These are phyloP conservation scores for Coniophora puteana DNA, from an alignment of 1,284 basidiomycete species.

Conservation along the genomic window DNA sequence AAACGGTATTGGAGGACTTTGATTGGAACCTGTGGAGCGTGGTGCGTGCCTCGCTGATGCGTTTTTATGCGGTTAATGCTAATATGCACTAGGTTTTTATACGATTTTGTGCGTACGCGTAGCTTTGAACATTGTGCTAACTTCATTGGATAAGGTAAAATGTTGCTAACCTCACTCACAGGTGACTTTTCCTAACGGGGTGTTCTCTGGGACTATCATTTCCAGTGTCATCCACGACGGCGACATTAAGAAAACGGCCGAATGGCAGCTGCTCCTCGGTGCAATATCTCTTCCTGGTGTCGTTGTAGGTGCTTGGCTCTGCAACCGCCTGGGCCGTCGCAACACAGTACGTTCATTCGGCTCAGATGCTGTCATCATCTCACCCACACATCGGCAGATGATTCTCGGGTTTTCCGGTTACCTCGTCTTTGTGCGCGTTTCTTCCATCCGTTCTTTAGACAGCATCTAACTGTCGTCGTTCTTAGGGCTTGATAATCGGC, in stretches of 20 bases:
- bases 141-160: too few species aligned
- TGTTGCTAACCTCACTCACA: too few species aligned
- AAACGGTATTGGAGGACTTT: conserved; percentile 68
- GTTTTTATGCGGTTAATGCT: conserved; percentile 6
- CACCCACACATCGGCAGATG: conserved; percentile 40
- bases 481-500: conserved; percentile 58
- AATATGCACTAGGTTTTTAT: conserved; percentile 54
- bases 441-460: background rate
- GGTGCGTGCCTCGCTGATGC: conserved; percentile 34
- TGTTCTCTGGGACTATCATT: conserved; percentile 64
- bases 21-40: conserved; percentile 70
- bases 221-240: conserved; percentile 53
- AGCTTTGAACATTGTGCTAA: background rate
- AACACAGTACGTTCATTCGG: conserved; percentile 45
- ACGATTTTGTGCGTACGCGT: conserved; percentile 53
- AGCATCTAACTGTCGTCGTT: background rate
- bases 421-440: conserved; percentile 52
- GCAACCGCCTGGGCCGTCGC: conserved; percentile 60
- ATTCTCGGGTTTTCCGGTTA: conserved; percentile 76
- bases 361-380: conserved; percentile 1
- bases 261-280: conserved; percentile 71
- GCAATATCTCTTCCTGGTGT: conserved; percentile 67
- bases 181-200: conserved; percentile 74
- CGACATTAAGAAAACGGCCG: conserved; percentile 55
- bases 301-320: conserved; percentile 55